Evolutionary conservation across 1,139 yeast species (phyloP).

Genomic region (Suhomyces bolitotheri): DNA sequence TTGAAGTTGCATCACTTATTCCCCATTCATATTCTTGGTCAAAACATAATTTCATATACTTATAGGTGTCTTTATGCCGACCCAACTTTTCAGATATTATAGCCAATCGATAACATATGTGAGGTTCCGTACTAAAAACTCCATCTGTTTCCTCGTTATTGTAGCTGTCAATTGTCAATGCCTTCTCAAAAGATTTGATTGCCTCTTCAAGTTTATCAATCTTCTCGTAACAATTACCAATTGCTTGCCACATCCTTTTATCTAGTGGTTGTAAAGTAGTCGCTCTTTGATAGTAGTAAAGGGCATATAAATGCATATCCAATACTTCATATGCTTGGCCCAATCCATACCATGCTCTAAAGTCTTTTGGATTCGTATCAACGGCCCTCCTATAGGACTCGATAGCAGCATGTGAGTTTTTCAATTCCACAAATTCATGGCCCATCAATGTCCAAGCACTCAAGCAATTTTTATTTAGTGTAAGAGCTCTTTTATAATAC

Average conservation of each 20-base stretch:
- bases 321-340: slow-evolving; percentile 98
- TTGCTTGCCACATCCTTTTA: slow-evolving; percentile 95
- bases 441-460: slow-evolving; percentile 99
- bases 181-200: slow-evolving; percentile 58
- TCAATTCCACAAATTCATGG: slow-evolving; percentile 94
- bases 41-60: slow-evolving; percentile 72
- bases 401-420: slow-evolving; percentile 96
- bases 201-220: slow-evolving; percentile 69
- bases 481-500: slow-evolving; percentile 87
- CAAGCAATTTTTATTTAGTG: slow-evolving; percentile 75
- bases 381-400: slow-evolving; percentile 94
- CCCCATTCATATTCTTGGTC: slow-evolving; percentile 69
- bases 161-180: slow-evolving; percentile 48
- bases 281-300: slow-evolving; percentile 90
- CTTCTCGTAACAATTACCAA: slow-evolving; percentile 87
- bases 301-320: slow-evolving; percentile 91
- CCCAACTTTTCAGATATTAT: slow-evolving; percentile 59
- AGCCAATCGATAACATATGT: slow-evolving; percentile 69
- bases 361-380: slow-evolving; percentile 84
- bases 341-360: slow-evolving; percentile 96
- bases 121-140: slow-evolving; percentile 37
- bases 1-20: slow-evolving; percentile 72
- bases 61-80: slow-evolving; percentile 55
- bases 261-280: slow-evolving; percentile 87
- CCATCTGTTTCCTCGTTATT: slow-evolving; percentile 21